These are phyloP conservation scores for Fragaria ananassa DNA, from an alignment of 306 rosid genomes.

Conservation along the genomic window DNA sequence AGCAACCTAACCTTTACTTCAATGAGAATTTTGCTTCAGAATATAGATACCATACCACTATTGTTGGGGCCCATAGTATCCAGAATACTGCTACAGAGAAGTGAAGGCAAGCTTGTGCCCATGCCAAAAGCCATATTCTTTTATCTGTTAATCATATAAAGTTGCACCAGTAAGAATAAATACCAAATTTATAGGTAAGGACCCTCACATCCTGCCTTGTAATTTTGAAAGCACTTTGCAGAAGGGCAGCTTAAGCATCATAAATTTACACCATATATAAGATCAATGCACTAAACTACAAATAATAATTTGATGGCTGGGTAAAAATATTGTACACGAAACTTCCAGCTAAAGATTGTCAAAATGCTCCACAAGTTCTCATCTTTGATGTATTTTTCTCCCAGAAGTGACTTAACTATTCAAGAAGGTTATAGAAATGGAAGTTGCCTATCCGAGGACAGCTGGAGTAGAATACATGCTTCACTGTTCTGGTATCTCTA, in stretches of 20 bases:
- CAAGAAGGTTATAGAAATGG: background rate
- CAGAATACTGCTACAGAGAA: slow-evolving; percentile 76
- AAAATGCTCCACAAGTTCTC: background rate
- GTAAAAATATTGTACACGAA: background rate
- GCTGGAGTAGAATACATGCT: background rate
- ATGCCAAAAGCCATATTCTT: slow-evolving; percentile 86
- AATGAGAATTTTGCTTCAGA: background rate
- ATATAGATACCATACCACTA: slow-evolving; percentile 68
- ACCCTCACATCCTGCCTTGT: background rate
- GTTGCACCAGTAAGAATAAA: slow-evolving; percentile 17
- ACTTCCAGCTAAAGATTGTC: background rate
- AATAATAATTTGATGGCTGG: background rate
- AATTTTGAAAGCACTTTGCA: background rate
- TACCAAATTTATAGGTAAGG: background rate
- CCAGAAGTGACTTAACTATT: too few species aligned
- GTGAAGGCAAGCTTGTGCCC: slow-evolving; percentile 90
- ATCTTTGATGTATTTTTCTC: too few species aligned
- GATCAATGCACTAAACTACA: background rate
- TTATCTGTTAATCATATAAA: slow-evolving; percentile 65
- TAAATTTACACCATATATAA: background rate
- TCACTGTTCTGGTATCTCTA: background rate
- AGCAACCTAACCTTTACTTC: background rate
- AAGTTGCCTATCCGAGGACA: slow-evolving; percentile 2
- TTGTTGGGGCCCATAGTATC: slow-evolving; percentile 96
- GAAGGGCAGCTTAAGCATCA: background rate